Percentiles rank a stretch among this genome's conserved stretches.
These are phyloP conservation scores for Glebionis coronaria DNA, from an alignment of 129 eudicot genomes.

Conservation along the genomic window DNA sequence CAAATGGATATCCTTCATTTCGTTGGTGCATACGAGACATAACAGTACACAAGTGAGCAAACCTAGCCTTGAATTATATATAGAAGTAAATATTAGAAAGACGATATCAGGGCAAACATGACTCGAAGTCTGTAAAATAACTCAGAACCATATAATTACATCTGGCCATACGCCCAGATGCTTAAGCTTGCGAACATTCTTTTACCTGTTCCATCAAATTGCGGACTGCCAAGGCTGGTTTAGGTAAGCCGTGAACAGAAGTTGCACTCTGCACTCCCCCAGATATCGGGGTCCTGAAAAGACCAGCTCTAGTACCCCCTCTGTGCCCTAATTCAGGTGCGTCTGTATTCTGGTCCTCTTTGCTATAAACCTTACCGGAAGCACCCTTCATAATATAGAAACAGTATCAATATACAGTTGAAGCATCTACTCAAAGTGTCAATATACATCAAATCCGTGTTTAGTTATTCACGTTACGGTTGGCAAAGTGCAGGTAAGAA, in stretches of 20 bases:
- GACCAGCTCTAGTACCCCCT: slow-evolving; percentile 45
- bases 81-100: neutral
- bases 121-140: no score
- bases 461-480: neutral
- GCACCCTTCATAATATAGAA: slow-evolving; percentile 9
- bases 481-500: no score
- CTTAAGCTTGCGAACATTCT: neutral
- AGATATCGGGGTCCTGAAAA: slow-evolving; percentile 92
- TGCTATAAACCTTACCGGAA: neutral
- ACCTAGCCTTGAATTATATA: slow-evolving; percentile 63
- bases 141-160: neutral
- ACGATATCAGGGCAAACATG: no score
- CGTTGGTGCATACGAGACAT: slow-evolving; percentile 99
- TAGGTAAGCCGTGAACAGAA: slow-evolving; percentile 95
- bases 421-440: neutral
- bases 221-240: slow-evolving; percentile 96
- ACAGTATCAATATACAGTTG: neutral
- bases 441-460: neutral
- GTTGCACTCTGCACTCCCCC: slow-evolving; percentile 99
- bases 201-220: slow-evolving; percentile 96
- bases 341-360: neutral
- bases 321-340: neutral
- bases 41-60: slow-evolving; percentile 93
- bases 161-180: no score
- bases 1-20: slow-evolving; percentile 94